Evolutionary conservation across 495 filamentous ascomycete genomes (phyloP).

Genomic region (Aspergillus carlsbadensis): DNA sequence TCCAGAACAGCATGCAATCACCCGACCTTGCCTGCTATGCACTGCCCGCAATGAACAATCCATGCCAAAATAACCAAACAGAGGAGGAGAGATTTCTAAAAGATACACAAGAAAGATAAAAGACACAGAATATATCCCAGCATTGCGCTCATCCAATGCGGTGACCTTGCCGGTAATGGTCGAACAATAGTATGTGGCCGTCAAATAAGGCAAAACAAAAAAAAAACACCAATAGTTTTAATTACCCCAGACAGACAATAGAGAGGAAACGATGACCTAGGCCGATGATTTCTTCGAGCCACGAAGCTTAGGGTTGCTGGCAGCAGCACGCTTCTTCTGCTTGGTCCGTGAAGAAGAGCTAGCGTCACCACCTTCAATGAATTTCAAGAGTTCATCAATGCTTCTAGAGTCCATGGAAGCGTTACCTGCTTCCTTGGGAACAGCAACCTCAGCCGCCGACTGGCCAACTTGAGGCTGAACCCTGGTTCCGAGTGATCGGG

Average conservation of each 20-base stretch:
- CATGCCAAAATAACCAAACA: slow-evolving; percentile 19
- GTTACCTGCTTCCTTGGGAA: slow-evolving; percentile 30
- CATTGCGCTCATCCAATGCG: slow-evolving; percentile 36
- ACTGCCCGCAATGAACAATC: slow-evolving; percentile 26
- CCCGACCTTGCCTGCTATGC: slow-evolving; percentile 36
- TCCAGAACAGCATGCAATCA: slow-evolving; percentile 24
- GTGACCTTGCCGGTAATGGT: slow-evolving; percentile 26
- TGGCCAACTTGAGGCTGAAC: slow-evolving; percentile 57
- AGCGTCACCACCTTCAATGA: slow-evolving; percentile 73
- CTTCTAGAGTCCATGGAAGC: slow-evolving; percentile 64
- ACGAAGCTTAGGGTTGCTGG: slow-evolving; percentile 69
- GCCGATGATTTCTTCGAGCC: slow-evolving; percentile 46
- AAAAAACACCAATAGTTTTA: slow-evolving; percentile 22
- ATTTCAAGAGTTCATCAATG: slow-evolving; percentile 84
- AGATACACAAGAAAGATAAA: slow-evolving; percentile 19
- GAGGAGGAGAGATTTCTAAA: slow-evolving; percentile 45
- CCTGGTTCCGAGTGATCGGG: slow-evolving; percentile 53
- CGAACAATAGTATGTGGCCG: slow-evolving; percentile 32
- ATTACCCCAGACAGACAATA: slow-evolving; percentile 9
- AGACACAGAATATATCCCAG: slow-evolving; percentile 9
- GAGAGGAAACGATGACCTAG: slow-evolving; percentile 22
- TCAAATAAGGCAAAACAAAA: slow-evolving; percentile 34
- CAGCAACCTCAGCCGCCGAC: slow-evolving; percentile 43
- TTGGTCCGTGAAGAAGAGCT: slow-evolving; percentile 53
- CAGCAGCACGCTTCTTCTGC: slow-evolving; percentile 63